Conservation (phyloP, 192 early-diverging fungal species). For the Coemansia sp. region DNA sequence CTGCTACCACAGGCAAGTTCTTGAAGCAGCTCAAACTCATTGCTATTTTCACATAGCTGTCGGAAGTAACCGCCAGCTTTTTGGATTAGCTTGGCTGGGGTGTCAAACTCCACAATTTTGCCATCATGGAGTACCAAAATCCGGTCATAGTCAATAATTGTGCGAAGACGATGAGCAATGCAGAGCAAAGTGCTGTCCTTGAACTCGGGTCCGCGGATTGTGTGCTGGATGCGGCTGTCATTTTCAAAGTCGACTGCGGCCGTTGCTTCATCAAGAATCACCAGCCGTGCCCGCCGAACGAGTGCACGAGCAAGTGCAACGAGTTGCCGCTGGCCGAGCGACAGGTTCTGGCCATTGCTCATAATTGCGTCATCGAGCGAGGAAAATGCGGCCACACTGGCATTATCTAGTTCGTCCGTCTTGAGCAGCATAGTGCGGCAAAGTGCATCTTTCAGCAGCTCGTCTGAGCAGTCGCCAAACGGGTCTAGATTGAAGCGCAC, state of each 20-base stretch:
- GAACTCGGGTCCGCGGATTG: slow-evolving; percentile 52
- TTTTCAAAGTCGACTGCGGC: slow-evolving; percentile 81
- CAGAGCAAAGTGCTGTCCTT: background rate
- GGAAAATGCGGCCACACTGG: slow-evolving; percentile 26
- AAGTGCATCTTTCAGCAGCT: slow-evolving; percentile 13
- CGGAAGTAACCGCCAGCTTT: slow-evolving; percentile 59
- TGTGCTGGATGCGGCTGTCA: slow-evolving; percentile 75
- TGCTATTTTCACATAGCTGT: slow-evolving; percentile 70
- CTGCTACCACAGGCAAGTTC: background rate
- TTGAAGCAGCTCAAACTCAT: slow-evolving; percentile 54
- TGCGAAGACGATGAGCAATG: background rate
- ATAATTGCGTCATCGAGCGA: slow-evolving; percentile 67
- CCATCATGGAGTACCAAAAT: background rate
- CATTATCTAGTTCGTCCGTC: background rate
- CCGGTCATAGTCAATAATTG: slow-evolving; percentile 1
- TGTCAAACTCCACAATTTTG: slow-evolving; percentile 7
- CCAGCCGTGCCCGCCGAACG: slow-evolving; percentile 58
- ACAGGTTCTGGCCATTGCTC: slow-evolving; percentile 67
- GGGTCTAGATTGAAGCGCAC: slow-evolving; percentile 85
- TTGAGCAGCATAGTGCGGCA: slow-evolving; percentile 18
- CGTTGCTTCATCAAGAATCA: slow-evolving; percentile 84
- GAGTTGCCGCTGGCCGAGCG: slow-evolving; percentile 69
- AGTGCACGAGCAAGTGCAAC: slow-evolving; percentile 71
- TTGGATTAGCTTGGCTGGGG: slow-evolving; percentile 65
- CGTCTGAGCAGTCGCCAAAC: slow-evolving; percentile 61